phyloP scores from a whole-genome alignment of 495 filamentous ascomycete species.

The Oleoguttula mirabilis region DNA sequence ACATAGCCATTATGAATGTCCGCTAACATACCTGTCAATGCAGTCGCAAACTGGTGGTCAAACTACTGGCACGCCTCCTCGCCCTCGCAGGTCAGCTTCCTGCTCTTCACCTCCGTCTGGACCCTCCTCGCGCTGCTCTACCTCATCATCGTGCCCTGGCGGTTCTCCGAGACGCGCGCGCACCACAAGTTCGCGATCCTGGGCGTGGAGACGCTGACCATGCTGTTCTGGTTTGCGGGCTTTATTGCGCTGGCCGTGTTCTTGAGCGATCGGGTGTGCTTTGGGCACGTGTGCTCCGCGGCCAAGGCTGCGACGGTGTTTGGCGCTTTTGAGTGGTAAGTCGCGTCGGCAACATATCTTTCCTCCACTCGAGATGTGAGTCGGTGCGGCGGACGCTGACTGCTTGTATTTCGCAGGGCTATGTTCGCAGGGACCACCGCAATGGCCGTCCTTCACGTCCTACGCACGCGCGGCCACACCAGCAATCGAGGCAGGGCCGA shows the following conservation, averaged over 20 bases:
- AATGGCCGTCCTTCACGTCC: constrained; percentile 31
- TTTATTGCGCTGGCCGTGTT: constrained; percentile 60
- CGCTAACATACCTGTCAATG: too few species aligned
- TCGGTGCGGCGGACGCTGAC: too few species aligned
- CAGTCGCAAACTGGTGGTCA: constrained; percentile 31
- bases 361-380: too few species aligned
- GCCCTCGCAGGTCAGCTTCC: constrained; percentile 49
- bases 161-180: constrained; percentile 41
- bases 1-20: too few species aligned
- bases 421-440: constrained; percentile 40
- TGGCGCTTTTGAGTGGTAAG: constrained; percentile 46
- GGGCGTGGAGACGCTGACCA: constrained; percentile 57
- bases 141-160: constrained; percentile 50
- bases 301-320: constrained; percentile 44
- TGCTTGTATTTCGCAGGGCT: too few species aligned
- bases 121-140: constrained; percentile 56
- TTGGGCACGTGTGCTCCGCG: constrained; percentile 35
- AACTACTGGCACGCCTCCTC: constrained; percentile 25
- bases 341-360: constrained; percentile 1
- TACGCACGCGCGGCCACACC: constrained; percentile 18
- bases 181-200: constrained; percentile 52
- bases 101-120: constrained; percentile 64
- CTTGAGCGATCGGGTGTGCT: constrained; percentile 40
- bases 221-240: constrained; percentile 79
- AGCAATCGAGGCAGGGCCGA: constrained; percentile 15